Conservation (phyloP, 2,329 filamentous ascomycete species). For the Xylariaceae sp. region DNA sequence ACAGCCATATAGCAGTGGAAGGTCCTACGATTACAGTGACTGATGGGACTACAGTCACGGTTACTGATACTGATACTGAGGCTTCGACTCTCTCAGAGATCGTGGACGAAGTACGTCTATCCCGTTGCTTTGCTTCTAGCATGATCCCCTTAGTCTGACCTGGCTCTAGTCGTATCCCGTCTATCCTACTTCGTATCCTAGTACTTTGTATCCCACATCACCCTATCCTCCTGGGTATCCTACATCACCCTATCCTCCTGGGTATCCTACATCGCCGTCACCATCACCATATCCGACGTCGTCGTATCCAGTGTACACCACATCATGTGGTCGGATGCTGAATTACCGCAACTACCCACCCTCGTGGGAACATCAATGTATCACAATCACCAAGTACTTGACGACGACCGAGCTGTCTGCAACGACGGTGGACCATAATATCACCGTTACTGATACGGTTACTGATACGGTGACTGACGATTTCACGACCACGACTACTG, state of each 20-base stretch:
- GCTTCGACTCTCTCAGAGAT: constrained; percentile 10
- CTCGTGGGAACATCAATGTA: background rate
- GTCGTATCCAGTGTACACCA: background rate
- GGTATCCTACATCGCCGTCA: background rate
- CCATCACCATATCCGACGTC: background rate
- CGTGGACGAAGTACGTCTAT: constrained; percentile 10
- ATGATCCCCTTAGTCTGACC: constrained; percentile 5
- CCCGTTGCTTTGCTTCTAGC: background rate
- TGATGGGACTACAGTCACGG: constrained; percentile 15
- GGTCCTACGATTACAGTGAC: constrained; percentile 15
- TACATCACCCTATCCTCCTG: constrained; percentile 4
- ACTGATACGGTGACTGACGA: too few relatives aligned
- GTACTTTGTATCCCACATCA: background rate
- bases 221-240: constrained; percentile 10
- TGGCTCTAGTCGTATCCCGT: constrained; percentile 15
- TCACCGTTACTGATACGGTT: background rate
- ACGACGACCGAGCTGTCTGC: background rate
- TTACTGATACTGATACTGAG: constrained; percentile 16
- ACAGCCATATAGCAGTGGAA: constrained; percentile 7
- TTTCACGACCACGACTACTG: constrained; percentile 7
- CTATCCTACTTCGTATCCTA: background rate
- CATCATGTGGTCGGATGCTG: background rate
- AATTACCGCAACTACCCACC: background rate
- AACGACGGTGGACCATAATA: constrained; percentile 5
- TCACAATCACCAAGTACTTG: constrained; percentile 6